Conservation (phyloP, 164 flowering plant genomes). For the Buxus sempervirens region DNA sequence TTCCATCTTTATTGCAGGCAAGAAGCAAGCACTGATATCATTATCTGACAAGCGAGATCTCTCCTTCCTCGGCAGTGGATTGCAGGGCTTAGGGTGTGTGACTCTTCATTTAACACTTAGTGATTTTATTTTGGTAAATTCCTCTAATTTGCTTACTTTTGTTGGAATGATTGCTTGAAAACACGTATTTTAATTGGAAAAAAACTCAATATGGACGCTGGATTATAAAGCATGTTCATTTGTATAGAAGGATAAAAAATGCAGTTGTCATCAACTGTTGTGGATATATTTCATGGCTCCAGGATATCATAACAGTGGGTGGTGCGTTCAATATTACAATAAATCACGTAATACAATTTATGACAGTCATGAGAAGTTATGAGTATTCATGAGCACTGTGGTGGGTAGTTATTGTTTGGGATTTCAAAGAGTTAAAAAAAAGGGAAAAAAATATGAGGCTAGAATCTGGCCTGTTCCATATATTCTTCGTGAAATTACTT, state of each 20-base stretch:
- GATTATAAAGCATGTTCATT: not conserved
- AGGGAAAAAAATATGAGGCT: no score
- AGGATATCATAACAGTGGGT: no score
- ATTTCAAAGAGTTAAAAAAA: no score
- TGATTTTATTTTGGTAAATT: not conserved
- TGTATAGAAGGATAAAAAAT: not conserved
- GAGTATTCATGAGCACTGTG: no score
- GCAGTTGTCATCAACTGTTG: no score
- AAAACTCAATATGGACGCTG: not conserved
- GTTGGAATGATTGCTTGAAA: not conserved
- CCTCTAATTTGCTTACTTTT: not conserved
- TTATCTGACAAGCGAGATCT: slow-evolving; percentile 83
- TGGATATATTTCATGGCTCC: no score
- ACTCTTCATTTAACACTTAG: not conserved
- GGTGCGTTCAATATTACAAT: no score
- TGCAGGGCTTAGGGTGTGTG: slow-evolving; percentile 71
- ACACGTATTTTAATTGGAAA: not conserved
- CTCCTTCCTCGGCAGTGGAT: slow-evolving; percentile 69
- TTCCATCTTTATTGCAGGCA: slow-evolving; percentile 33
- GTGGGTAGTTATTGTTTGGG: no score
- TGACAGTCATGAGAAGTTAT: no score
- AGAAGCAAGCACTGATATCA: slow-evolving; percentile 79
- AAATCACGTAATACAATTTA: no score
- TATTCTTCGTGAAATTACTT: no score
- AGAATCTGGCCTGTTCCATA: no score